Conservation (phyloP, 371 early-diverging fungal genomes). For the Syncephalastrum racemosum region DNA sequence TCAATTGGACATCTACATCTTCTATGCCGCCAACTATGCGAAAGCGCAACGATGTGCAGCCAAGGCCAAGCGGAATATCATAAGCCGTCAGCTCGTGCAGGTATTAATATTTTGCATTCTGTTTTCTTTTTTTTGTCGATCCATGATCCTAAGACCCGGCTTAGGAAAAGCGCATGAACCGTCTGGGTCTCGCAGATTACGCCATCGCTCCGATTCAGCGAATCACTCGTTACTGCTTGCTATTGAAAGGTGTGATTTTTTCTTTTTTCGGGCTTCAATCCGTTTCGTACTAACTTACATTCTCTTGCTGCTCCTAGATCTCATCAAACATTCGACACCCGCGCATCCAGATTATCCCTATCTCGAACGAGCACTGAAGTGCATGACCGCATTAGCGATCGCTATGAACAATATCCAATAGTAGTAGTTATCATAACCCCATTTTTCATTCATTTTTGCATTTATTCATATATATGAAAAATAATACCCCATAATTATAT, state of each 20-base stretch:
- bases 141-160: conserved; percentile 26
- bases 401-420: conserved; percentile 43
- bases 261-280: background rate
- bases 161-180: conserved; percentile 37
- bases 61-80: conserved; percentile 26
- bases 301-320: conserved; percentile 30
- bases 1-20: conserved; percentile 41
- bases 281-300: background rate
- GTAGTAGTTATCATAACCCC: background rate
- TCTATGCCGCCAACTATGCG: conserved; percentile 45
- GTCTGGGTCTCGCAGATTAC: conserved; percentile 45
- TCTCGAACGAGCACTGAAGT: conserved; percentile 35
- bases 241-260: conserved; percentile 40
- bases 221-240: conserved; percentile 48
- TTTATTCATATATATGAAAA: too few relatives aligned
- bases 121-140: conserved; percentile 14
- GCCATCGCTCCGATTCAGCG: conserved; percentile 58
- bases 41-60: conserved; percentile 29
- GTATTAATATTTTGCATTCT: conserved; percentile 19
- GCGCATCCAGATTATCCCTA: conserved; percentile 36
- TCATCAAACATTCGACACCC: conserved; percentile 41
- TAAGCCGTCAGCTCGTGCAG: conserved; percentile 38
- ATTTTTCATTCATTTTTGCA: too few relatives aligned
- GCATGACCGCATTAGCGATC: conserved; percentile 39
- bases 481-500: too few relatives aligned